Percentiles rank a stretch among this genome's conserved stretches.
Conservation (phyloP, 352 stramenopile species). For the Globisporangium paddicum region DNA sequence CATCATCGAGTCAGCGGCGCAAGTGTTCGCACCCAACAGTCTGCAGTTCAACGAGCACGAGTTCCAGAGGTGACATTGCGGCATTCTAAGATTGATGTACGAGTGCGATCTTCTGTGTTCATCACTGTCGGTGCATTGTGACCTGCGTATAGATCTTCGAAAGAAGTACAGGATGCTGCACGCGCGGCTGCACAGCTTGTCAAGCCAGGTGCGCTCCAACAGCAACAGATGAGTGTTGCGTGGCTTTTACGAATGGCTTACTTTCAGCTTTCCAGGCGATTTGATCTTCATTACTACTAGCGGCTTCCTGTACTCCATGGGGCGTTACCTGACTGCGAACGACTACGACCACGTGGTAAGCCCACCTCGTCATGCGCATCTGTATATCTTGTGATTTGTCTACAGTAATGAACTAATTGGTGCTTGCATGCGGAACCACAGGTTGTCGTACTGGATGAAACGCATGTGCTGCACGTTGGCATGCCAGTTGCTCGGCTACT, state of each 20-base stretch:
- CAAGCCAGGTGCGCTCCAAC: constrained; percentile 35
- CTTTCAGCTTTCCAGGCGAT: constrained; percentile 36
- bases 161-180: constrained; percentile 52
- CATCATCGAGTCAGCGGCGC: constrained; percentile 35
- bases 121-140: too few species aligned
- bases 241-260: not conserved
- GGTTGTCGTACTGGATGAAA: constrained; percentile 61
- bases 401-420: not conserved
- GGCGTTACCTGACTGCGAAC: constrained; percentile 53
- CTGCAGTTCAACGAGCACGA: constrained; percentile 73
- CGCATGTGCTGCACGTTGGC: constrained; percentile 59
- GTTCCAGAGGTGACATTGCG: constrained; percentile 45
- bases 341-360: constrained; percentile 73
- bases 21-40: constrained; percentile 65
- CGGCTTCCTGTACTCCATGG: constrained; percentile 64
- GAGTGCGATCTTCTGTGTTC: too few species aligned
- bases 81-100: too few species aligned
- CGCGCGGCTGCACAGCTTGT: constrained; percentile 56
- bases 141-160: constrained; percentile 57
- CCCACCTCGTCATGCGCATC: not conserved
- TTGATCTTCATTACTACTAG: constrained; percentile 79
- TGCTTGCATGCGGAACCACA: constrained; percentile 9
- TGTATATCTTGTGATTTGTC: not conserved
- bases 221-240: not conserved
- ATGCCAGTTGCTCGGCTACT: constrained; percentile 50